A percentile compares a stretch with the other conserved stretches of the same genome.
Conservation (phyloP, 306 rosid genomes). For the Trifolium pratense region DNA sequence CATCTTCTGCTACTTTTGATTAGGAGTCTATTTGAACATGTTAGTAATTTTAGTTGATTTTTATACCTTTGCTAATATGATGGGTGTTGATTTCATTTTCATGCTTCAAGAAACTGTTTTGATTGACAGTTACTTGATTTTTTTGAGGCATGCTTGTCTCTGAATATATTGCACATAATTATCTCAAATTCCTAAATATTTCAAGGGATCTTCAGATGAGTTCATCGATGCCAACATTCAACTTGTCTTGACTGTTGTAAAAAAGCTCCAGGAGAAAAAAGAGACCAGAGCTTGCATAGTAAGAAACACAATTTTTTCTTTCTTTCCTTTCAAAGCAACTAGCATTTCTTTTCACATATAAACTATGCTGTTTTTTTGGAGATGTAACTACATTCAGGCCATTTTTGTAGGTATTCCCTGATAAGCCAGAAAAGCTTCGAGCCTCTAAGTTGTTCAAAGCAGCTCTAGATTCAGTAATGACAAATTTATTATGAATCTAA, state of each 20-base stretch:
- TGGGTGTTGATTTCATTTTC: conserved; percentile 37
- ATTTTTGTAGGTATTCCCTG: conserved; percentile 84
- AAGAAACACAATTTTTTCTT: conserved; percentile 47
- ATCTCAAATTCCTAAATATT: conserved; percentile 84
- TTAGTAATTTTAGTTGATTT: conserved; percentile 10
- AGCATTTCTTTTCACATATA: conserved; percentile 21
- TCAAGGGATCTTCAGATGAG: conserved; percentile 99
- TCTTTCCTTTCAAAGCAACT: conserved; percentile 32
- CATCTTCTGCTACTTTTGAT: conserved; percentile 2
- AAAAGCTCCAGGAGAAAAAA: conserved; percentile 76
- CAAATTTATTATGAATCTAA: conserved; percentile 35
- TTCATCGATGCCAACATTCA: conserved; percentile 97
- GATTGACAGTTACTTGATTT: conserved; percentile 43
- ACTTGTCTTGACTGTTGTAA: conserved; percentile 84
- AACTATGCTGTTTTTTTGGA: background rate
- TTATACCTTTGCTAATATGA: background rate
- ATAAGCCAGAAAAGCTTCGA: conserved; percentile 87
- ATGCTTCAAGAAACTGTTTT: conserved; percentile 44
- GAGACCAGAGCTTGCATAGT: conserved; percentile 79
- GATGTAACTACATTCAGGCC: conserved; percentile 32
- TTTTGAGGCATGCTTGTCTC: conserved; percentile 47
- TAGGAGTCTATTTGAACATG: conserved; percentile 4
- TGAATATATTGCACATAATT: conserved; percentile 62
- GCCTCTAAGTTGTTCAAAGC: conserved; percentile 80
- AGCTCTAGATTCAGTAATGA: conserved; percentile 84